Base-by-base conservation (phyloP, 1,284 basidiomycete species). In the Leccinum griseonigrum region DNA sequence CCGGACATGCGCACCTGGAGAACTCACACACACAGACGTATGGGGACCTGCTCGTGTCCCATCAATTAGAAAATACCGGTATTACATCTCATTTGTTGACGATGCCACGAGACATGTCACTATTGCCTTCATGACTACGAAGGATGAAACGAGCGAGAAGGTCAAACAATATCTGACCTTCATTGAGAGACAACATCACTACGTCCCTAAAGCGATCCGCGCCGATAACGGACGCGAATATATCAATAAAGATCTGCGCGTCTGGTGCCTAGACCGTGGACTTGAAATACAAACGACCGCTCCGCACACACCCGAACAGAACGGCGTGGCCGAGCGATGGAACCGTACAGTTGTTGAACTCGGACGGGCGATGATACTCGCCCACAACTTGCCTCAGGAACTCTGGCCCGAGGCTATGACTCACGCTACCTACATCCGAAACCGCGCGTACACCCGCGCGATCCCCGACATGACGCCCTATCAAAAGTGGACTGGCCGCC, bases 211-310 rank as follows among this genome's bases (percentile, higher is more conserved):
- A 22, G 48, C 14, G 13, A 26, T 64, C 3, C 28, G 31, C 0
- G 34, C 52, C 0, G 57, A 67, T 36, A 66, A 66, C 18, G 55
- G 66, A 0, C 29, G 22, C 0, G 59, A 66, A 55, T 67, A 67
- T n/a, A 40, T 65, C 0, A 63, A 63, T 18, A 7, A 28, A 0
- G 28, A 57, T 7, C 36, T 65, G 0, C 10, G 3, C 0, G 11
- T 13, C 1, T 63, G 63, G 55, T 61, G 40, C 8, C 13, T 18
- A 0, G 16, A 56, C 1, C 22, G 50, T 0, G 55, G 60, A 3
- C 48, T 64, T 5, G 46, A 62, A 5, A 7, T 64, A 0, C 60
- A 64, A 1, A 59, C 50, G 0, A 66, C 59, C 0, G 50, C 58
- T 1, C 64, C 64, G 1, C 43, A 62, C 22, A 57, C 58, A 0